Evolutionary conservation across 163 green algal species (phyloP).

Genomic region (Scenedesmus sp.): DNA sequence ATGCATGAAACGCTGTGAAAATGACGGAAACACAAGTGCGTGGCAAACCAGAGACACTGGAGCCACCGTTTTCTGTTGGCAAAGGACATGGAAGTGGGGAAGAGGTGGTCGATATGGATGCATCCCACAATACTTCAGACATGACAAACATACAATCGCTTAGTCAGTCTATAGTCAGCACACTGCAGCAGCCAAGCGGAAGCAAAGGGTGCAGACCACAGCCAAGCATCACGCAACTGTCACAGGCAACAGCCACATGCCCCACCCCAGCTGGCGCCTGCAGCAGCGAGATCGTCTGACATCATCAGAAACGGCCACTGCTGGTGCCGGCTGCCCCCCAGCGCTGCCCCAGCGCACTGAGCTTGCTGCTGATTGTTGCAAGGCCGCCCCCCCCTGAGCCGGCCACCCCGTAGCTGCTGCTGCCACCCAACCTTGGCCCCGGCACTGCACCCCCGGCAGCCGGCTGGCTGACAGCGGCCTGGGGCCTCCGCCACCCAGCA

Average conservation of each 20-base stretch:
- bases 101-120: too few relatives aligned
- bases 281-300: background rate
- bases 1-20: background rate
- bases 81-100: too few relatives aligned
- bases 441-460: background rate
- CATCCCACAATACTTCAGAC: too few relatives aligned
- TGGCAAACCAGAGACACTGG: too few relatives aligned
- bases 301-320: background rate
- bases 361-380: conserved; percentile 12
- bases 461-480: conserved; percentile 28
- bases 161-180: too few relatives aligned
- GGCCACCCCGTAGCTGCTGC: background rate
- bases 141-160: too few relatives aligned
- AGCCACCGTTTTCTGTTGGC: too few relatives aligned
- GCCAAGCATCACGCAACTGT: background rate
- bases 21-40: too few relatives aligned
- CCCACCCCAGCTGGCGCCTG: background rate
- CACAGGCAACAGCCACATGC: background rate
- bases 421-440: background rate
- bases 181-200: background rate
- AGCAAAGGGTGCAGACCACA: background rate
- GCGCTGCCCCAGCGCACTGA: background rate
- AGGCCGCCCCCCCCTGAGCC: conserved; percentile 8
- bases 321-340: conserved; percentile 2
- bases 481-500: background rate